Evolutionary conservation across 768 basidiomycete species (phyloP), one percentile per base, ranked within the genome.

Genomic region (Clavaria fumosa): DNA sequence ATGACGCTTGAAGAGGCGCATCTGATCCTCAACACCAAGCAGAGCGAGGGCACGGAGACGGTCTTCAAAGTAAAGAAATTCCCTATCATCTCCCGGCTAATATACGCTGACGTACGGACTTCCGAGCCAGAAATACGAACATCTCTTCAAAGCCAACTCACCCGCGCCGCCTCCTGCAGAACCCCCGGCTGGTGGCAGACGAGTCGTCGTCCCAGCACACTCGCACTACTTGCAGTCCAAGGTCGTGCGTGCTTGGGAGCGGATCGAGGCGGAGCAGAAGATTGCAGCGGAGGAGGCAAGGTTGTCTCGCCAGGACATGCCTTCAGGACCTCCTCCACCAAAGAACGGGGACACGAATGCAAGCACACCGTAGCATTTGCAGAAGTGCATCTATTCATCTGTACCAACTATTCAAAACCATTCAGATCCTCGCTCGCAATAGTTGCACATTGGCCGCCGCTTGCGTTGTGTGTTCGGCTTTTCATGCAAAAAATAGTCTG

Each of bases 201-300:
- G 57, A 17, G 52, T 58, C 4, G 46, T 58, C 17, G 61, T 56
- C 19, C 66, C 66, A 15, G 49, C 59, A 24, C 66, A 88, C 53
- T 90, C 88, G 23, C 85, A 90, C 57, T 97, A 97, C 58, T 66
- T 97, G 9, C 91, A 93, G 54, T 91, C 88, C 22, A 99, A 99
- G 60, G 86, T 99, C n/a, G 73, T 86, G 31, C 75, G 95, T 28
- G 93, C 95, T 14, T 71, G 77, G 38, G 90, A 96, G 60, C 75
- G 95, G 60, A 77, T 97, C 69, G 83, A 95, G 54, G 91, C 91
- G 0, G 93, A 99, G 65, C 41, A 53, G 19, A 59, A 65, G 39
- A 40, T 45, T 30, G 31, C 48, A 7, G 9, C 34, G 15, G 23
- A 36, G n/a, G n/a, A n/a, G n/a, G n/a, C n/a, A n/a, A n/a, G n/a